These are phyloP conservation scores for Penicillium janthinellum DNA, from an alignment of 2,329 filamentous ascomycete genomes.

Conservation along the genomic window DNA sequence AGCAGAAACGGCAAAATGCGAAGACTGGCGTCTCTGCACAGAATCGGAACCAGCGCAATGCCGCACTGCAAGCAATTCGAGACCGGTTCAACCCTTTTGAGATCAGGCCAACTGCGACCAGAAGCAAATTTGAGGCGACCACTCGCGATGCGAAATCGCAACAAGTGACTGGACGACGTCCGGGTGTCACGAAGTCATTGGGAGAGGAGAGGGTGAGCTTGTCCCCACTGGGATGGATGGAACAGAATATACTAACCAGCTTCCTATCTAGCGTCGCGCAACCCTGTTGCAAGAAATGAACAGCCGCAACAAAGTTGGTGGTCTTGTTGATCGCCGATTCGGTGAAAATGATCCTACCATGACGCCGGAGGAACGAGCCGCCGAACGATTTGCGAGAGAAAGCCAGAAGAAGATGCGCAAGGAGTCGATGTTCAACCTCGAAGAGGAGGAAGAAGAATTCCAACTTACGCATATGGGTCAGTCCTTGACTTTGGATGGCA, in stretches of 20 bases:
- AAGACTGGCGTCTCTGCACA: slow-evolving; percentile 69
- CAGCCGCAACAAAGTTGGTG: slow-evolving; percentile 84
- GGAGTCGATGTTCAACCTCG: slow-evolving; percentile 82
- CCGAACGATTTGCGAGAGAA: slow-evolving; percentile 86
- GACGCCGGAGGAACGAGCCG: slow-evolving; percentile 88
- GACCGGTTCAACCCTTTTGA: slow-evolving; percentile 99
- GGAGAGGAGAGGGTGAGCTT: slow-evolving; percentile 76
- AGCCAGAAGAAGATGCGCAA: slow-evolving; percentile 79
- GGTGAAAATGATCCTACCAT: slow-evolving; percentile 94
- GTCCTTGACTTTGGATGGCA: slow-evolving; percentile 65
- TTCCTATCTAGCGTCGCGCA: slow-evolving; percentile 63
- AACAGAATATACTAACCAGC: slow-evolving; percentile 9
- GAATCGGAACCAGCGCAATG: slow-evolving; percentile 74
- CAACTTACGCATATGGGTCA: slow-evolving; percentile 82
- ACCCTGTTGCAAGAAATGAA: slow-evolving; percentile 90
- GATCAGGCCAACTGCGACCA: slow-evolving; percentile 75
- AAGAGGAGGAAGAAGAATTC: slow-evolving; percentile 73
- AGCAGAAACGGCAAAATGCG: slow-evolving; percentile 77
- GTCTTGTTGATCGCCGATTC: slow-evolving; percentile 88
- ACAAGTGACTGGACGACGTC: slow-evolving; percentile 63
- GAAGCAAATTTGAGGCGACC: slow-evolving; percentile 82
- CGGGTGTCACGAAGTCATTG: slow-evolving; percentile 79
- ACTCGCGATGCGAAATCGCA: slow-evolving; percentile 57
- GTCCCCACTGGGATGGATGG: not conserved
- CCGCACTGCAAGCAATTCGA: slow-evolving; percentile 80